Evolutionary conservation across 768 basidiomycete species (phyloP).

Genomic region (Tricholomella constricta): DNA sequence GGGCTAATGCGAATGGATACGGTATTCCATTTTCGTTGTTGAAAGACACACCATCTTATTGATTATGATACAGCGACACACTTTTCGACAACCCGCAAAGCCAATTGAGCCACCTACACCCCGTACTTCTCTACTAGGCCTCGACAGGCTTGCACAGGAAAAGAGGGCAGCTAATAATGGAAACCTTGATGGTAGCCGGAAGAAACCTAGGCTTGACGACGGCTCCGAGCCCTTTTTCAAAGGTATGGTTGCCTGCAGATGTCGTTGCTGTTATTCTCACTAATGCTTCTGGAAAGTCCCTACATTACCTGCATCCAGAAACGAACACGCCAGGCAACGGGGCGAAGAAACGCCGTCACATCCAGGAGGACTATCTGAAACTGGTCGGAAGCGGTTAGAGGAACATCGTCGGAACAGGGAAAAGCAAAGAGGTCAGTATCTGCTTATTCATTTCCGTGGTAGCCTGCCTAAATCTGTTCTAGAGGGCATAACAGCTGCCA

Average conservation of each 20-base stretch:
- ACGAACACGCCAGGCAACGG: constrained; percentile 64
- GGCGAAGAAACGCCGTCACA: constrained; percentile 94
- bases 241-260: constrained; percentile 46
- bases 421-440: constrained; percentile 58
- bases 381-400: constrained; percentile 69
- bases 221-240: constrained; percentile 81
- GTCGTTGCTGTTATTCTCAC: neutral
- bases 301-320: constrained; percentile 58
- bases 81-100: constrained; percentile 75
- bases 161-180: constrained; percentile 70
- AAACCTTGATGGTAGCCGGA: constrained; percentile 53
- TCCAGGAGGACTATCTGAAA: constrained; percentile 83
- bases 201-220: constrained; percentile 65
- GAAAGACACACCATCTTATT: neutral
- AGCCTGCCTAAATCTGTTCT: constrained; percentile 7
- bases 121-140: constrained; percentile 76
- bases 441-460: neutral
- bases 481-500: constrained; percentile 74
- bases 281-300: constrained; percentile 64
- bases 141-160: constrained; percentile 87
- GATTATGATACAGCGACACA: constrained; percentile 58
- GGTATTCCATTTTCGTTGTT: constrained; percentile 37
- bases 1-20: constrained; percentile 72
- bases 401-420: constrained; percentile 75
- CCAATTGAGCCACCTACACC: constrained; percentile 78